Evolutionary conservation across 2,329 filamentous ascomycete genomes (phyloP), one percentile per base, ranked within the genome.

Genomic region (Colletotrichum ledebouriae): DNA sequence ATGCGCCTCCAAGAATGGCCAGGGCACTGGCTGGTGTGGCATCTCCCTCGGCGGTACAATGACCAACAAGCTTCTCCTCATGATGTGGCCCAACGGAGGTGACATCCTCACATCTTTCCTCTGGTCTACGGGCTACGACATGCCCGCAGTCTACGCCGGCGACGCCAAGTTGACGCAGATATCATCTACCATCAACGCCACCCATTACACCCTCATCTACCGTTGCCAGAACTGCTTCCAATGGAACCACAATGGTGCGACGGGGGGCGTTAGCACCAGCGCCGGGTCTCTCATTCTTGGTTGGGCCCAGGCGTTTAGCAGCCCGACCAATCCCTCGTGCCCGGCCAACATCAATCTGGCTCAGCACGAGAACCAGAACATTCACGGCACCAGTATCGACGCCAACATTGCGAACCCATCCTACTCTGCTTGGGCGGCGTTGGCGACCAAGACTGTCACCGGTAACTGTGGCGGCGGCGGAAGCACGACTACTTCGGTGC

Each of bases 181-280:
- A 69, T 86, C 85, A 13, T 84, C 85, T 13, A 83, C 79, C 29
- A 80, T 91, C 64, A 90, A 85, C 72, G 81, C 82, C 15, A 87
- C 85, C 29, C 80, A 86, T 71, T 92, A 87, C 76, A 85, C 85
- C 52, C 75, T 91, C 55, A 84, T 91, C n/a, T 92, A 90, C 79
- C 84, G 87, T 53, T 92, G 90, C 77, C 77, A 89, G 71, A 82
- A 83, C 71, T 89, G 87, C 75, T 79, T 87, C 22, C 73, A 80
- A 1, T 89, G 86, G 84, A 78, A 85, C 71, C 81, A 87, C 46
- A 79, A 82, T 29, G 84, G 83, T 3, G 78, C 79, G 41, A 78
- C 76, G 1, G 80, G 80, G 0, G 79, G 78, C 3, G 79, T 80
- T 2, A 79, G 80, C 4, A 88, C 86, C 12, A 83, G 78, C 52